Evolutionary conservation across 2,329 filamentous ascomycete species (phyloP), one percentile per base, ranked within the genome.

Genomic region (Didymella arachidicola): DNA sequence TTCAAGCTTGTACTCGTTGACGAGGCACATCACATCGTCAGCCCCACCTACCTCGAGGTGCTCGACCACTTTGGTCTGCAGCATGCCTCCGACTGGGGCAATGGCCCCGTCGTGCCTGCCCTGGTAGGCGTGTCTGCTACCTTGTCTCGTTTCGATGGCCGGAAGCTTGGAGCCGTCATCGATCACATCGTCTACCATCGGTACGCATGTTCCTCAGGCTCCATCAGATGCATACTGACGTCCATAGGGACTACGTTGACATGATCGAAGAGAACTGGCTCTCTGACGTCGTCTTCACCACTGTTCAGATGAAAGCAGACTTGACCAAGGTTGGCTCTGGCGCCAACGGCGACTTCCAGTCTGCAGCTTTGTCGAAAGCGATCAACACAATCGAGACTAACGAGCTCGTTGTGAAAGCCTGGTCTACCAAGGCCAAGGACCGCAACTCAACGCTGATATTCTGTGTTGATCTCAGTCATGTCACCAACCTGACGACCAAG

Each of bases 171-270:
- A 1, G 83, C 89, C 12, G 93, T 90, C 30, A 95, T 98, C 68
- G 94, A 98, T 68, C 90, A 96, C 71, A 97, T 98, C 61, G 94
- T 97, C 46, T 98, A 97, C 69, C 94, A 98, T 76, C 95, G 93
- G 77, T 79, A 57, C 14, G 76, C 57, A 6, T 30, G 30, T 4
- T 16, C 8, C 14, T 2, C 7, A 25, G 7, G 1, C 4, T 12
- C 8, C 1, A 12, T n/a, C 22, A 25, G 39, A 16, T 25, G 12
- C 30, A 14, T 14, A 22, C 62, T 70, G 18, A 69, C 32, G 25
- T 0, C 1, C 0, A 7, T 38, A 81, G 79, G 65, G 88, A 91
- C 70, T 92, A 90, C 62, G 81, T 90, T 29, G 89, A 91, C 63
- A 90, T 91, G 88, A 91, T 97, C 60, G 88, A 88, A 32, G 92